Conservation (phyloP, 805 yeast genomes). For the Pichia scutulata region DNA sequence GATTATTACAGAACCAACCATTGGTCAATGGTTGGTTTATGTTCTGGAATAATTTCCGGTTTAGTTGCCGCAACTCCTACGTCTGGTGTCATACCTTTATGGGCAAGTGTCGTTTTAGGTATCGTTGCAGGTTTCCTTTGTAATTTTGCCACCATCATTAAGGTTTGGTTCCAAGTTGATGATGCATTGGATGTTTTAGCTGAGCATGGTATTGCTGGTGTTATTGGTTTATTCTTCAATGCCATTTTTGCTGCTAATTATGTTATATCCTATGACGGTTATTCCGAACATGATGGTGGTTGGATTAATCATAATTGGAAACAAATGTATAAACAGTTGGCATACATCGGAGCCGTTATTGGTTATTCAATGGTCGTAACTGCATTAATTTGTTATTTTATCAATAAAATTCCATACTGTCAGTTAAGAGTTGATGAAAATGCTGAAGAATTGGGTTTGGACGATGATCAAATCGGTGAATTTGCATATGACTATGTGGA, state of each 20-base stretch:
- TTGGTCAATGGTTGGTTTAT: conserved; percentile 91
- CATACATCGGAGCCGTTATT: conserved; percentile 63
- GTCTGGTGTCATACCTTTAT: conserved; percentile 82
- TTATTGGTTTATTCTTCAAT: conserved; percentile 82
- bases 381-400: conserved; percentile 61
- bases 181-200: conserved; percentile 93
- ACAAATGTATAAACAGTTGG: conserved; percentile 86
- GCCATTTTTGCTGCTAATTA: conserved; percentile 82
- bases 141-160: conserved; percentile 83
- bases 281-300: conserved; percentile 80
- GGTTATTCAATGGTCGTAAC: conserved; percentile 77
- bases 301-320: conserved; percentile 88
- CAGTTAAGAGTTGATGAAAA: conserved; percentile 73
- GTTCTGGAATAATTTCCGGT: conserved; percentile 94
- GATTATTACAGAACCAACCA: conserved; percentile 85
- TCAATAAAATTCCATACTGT: conserved; percentile 76
- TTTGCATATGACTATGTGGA: conserved; percentile 98
- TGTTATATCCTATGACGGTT: conserved; percentile 87
- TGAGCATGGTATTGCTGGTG: conserved; percentile 98
- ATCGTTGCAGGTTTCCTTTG: conserved; percentile 74
- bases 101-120: conserved; percentile 87
- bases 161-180: conserved; percentile 73
- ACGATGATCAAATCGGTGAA: conserved; percentile 96
- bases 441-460: conserved; percentile 85
- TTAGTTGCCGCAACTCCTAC: conserved; percentile 96